A percentile compares a stretch with the other conserved stretches of the same genome.
Conservation (phyloP, 495 filamentous ascomycete species). For the Xanthoparmelia taractica region DNA sequence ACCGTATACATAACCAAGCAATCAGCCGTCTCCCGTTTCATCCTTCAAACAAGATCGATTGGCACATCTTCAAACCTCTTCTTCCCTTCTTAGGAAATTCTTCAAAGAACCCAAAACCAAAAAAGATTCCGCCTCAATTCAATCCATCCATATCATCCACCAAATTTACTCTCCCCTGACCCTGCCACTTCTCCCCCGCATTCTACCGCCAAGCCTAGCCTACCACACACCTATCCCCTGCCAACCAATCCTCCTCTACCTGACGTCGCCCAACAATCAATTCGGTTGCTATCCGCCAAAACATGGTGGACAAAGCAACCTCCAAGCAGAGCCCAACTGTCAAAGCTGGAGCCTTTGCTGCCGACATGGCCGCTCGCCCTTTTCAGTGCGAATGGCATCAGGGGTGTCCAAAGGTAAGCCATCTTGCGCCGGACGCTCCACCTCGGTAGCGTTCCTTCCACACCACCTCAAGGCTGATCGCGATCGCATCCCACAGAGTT, state of each 20-base stretch:
- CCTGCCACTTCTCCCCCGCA: not conserved
- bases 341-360: slow-evolving; percentile 14
- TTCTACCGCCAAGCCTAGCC: slow-evolving; percentile 3
- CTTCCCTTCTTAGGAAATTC: not conserved
- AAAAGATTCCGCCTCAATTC: not conserved
- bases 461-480: slow-evolving; percentile 3
- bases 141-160: not conserved
- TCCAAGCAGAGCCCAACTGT: slow-evolving; percentile 12
- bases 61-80: slow-evolving; percentile 8
- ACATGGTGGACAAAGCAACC: slow-evolving; percentile 19
- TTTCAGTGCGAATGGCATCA: slow-evolving; percentile 25
- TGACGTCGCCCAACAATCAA: not conserved
- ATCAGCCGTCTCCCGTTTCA: slow-evolving; percentile 3
- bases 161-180: not conserved
- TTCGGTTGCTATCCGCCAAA: not conserved
- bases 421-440: not conserved
- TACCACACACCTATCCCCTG: not conserved
- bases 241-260: not conserved
- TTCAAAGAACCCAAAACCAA: too few species aligned
- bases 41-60: slow-evolving; percentile 13
- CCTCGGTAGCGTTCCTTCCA: not conserved
- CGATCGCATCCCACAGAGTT: slow-evolving; percentile 49
- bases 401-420: slow-evolving; percentile 22
- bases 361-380: slow-evolving; percentile 19
- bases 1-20: slow-evolving; percentile 10